phyloP scores from a whole-genome alignment of 495 filamentous ascomycete genomes.

The Podospora tetraspora region DNA sequence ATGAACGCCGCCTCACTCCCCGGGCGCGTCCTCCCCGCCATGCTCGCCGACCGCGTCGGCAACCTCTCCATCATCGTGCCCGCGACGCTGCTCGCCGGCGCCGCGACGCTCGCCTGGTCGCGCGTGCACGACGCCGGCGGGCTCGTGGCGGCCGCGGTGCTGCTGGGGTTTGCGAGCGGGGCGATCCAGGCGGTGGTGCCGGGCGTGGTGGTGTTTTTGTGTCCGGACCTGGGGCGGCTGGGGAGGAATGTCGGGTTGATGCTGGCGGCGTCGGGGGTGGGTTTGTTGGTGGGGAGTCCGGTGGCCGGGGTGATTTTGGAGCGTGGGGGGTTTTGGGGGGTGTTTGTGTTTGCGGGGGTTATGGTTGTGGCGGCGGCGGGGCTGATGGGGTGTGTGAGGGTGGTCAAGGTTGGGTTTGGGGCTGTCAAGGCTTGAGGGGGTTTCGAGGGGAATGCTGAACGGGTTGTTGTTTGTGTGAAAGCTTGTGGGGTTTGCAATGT shows the following conservation, averaged over 20 bases:
- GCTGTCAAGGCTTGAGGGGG: constrained; percentile 6
- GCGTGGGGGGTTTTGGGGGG: not conserved
- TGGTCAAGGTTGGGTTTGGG: constrained; percentile 12
- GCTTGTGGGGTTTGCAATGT: not conserved
- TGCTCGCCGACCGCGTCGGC: constrained; percentile 38
- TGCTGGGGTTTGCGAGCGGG: constrained; percentile 51
- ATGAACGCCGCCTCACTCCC: constrained; percentile 44
- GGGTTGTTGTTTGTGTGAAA: too few species aligned
- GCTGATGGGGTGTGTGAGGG: constrained; percentile 1
- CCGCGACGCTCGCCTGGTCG: constrained; percentile 37
- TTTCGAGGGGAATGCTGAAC: too few species aligned
- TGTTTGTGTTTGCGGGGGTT: constrained; percentile 10
- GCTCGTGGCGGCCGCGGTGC: constrained; percentile 35
- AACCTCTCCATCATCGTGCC: constrained; percentile 31
- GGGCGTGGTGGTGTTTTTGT: constrained; percentile 52
- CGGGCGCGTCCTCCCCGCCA: constrained; percentile 40
- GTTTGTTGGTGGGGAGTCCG: constrained; percentile 60
- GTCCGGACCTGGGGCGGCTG: constrained; percentile 51
- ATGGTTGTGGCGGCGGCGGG: constrained; percentile 1
- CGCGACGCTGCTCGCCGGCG: constrained; percentile 24
- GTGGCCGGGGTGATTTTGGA: constrained; percentile 53
- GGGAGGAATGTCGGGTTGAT: constrained; percentile 67
- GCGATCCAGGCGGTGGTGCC: constrained; percentile 58
- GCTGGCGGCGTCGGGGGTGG: constrained; percentile 51
- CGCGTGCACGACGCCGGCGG: constrained; percentile 28